Base-by-base conservation (phyloP, 164 flowering plant species). In the Piper longum region DNA sequence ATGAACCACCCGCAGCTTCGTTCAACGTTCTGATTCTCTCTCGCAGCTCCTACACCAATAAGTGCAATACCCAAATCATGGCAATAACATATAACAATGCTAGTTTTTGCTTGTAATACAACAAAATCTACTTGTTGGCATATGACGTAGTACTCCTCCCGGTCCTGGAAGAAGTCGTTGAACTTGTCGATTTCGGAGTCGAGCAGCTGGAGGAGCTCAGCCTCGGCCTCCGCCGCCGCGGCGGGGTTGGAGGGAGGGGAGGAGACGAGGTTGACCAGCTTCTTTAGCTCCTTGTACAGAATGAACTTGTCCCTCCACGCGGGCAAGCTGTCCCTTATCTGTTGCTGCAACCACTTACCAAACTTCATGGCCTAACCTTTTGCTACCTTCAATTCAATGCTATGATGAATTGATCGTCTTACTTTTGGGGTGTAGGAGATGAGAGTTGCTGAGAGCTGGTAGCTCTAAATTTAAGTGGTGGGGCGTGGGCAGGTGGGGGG, bases 141-240 rank as follows among this genome's bases (percentile, higher is more conserved):
- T 70, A 92, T 92, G 14, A 92, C 72, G 80, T 81, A 92, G 59
- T 89, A 91, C 73, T 89, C 91, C 65, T 89, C 93, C 65, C 85
- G 81, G 64, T 92, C 98, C 71, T 81, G 59, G 77, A 89, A 89
- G 67, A 92, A 92, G 0, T 77, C 67, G 68, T 92, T 92, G 66
- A 92, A 85, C 82, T 89, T 92, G 3, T 87, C 95, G 18, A 92
- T 79, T 81, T 92, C 95, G 64, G 64, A 60, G 62, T 89, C 76
- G 78, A 92, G 71, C 70, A 80, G 66, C 69, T 40, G 65, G 6
- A 85, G 71, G 65, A 92, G 89, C 67, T 80, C 82, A 0, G 77
- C 81, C 72, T 86, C 87, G 0, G 79, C 83, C 62, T 71, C 75
- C 43, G 52, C 43, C 39, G 43, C 14, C 16, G 14, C 42, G 18